Percentiles rank a stretch among this genome's conserved stretches.
Conservation (phyloP, 805 yeast species). For the Lachancea nothofagi region DNA sequence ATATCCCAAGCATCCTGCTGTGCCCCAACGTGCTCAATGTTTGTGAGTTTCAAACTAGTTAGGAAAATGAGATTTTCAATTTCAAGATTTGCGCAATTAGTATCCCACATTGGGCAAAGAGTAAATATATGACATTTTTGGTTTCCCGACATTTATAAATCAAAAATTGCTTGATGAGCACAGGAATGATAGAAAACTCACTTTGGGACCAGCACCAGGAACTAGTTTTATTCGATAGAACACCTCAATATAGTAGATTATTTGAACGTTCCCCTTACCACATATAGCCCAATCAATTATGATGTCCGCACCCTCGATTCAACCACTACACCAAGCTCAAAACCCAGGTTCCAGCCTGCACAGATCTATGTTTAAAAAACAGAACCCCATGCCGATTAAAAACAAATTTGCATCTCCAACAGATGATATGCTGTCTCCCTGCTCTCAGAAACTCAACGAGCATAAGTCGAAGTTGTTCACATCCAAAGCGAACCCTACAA, state of each 20-base stretch:
- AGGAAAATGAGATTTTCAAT: too few relatives aligned
- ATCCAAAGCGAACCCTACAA: slow-evolving; percentile 21
- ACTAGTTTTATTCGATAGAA: too few relatives aligned
- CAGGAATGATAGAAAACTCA: too few relatives aligned
- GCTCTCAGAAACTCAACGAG: slow-evolving; percentile 48
- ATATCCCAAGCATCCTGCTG: too few relatives aligned
- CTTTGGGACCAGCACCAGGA: too few relatives aligned
- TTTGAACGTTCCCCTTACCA: too few relatives aligned
- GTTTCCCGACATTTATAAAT: neutral
- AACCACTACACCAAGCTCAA: slow-evolving; percentile 25
- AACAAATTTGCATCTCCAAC: slow-evolving; percentile 48
- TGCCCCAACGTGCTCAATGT: too few relatives aligned
- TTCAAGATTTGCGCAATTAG: too few relatives aligned
- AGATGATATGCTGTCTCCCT: slow-evolving; percentile 52
- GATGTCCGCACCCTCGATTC: slow-evolving; percentile 22
- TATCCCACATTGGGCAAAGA: slow-evolving; percentile 5
- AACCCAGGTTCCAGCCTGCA: slow-evolving; percentile 13
- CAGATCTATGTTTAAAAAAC: slow-evolving; percentile 24
- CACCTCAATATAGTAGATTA: too few relatives aligned
- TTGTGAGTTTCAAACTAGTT: too few relatives aligned
- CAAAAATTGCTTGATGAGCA: neutral
- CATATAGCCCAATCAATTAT: neutral
- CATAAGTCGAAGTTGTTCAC: slow-evolving; percentile 36
- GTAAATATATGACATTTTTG: slow-evolving; percentile 1
- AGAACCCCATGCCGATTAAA: slow-evolving; percentile 12